These are phyloP conservation scores for Geotrichum histeridarum DNA, from an alignment of 1,139 yeast species.

Conservation along the genomic window DNA sequence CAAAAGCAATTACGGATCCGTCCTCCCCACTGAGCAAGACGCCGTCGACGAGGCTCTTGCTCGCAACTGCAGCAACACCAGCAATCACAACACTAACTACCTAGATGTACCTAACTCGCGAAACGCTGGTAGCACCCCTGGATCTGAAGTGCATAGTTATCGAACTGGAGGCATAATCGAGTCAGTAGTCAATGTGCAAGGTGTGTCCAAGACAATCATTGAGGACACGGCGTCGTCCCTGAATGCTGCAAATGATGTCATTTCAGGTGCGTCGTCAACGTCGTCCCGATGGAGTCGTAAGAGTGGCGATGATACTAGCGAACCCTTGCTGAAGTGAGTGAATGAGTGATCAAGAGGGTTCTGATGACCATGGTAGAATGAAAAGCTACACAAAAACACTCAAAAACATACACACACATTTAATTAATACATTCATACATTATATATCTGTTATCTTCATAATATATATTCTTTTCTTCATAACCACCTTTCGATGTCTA, in stretches of 20 bases:
- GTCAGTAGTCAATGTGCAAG: conserved; percentile 76
- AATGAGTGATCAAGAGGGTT: too few relatives aligned
- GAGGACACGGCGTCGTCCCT: conserved; percentile 41
- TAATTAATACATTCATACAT: neutral
- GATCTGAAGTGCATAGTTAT: conserved; percentile 31
- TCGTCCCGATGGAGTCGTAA: conserved; percentile 2
- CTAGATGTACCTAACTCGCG: neutral
- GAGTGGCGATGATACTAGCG: neutral
- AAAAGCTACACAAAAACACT: too few relatives aligned
- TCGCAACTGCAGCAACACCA: neutral
- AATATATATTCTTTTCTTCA: too few relatives aligned
- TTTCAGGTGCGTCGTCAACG: neutral
- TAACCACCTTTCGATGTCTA: too few relatives aligned
- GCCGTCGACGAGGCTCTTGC: conserved; percentile 37
- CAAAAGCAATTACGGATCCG: conserved; percentile 35
- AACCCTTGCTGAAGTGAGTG: neutral
- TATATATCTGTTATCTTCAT: too few relatives aligned
- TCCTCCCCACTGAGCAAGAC: conserved; percentile 49
- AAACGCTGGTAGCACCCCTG: conserved; percentile 9
- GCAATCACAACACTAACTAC: neutral
- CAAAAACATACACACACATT: too few relatives aligned
- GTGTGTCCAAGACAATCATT: conserved; percentile 81
- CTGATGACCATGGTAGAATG: too few relatives aligned
- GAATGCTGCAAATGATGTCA: neutral
- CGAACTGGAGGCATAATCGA: conserved; percentile 71